Percentiles rank a stretch among this genome's conserved stretches.
Evolutionary conservation across 805 yeast genomes (phyloP).

Genomic region (Candida multigemmis): DNA sequence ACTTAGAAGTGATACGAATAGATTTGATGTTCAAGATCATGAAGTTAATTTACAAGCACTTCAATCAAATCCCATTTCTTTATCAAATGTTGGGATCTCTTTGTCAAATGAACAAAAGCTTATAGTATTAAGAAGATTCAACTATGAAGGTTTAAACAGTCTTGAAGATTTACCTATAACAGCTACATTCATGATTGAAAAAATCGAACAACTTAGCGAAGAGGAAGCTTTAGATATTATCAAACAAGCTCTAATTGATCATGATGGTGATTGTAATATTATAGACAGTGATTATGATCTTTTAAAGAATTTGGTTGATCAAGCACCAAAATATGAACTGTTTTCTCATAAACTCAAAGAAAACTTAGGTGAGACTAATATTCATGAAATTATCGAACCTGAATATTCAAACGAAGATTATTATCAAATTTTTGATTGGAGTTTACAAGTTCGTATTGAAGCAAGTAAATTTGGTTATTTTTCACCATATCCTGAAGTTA

Average conservation of each 20-base stretch:
- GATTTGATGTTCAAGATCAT: slow-evolving; percentile 6
- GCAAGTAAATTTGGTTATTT: slow-evolving; percentile 30
- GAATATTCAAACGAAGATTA: no score
- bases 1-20: slow-evolving; percentile 4
- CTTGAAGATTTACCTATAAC: slow-evolving; percentile 19
- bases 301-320: no score
- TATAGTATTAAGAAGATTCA: slow-evolving; percentile 15
- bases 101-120: slow-evolving; percentile 17
- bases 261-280: slow-evolving; percentile 40
- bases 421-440: slow-evolving; percentile 9
- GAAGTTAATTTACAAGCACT: slow-evolving; percentile 9
- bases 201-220: slow-evolving; percentile 21
- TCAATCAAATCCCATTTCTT: slow-evolving; percentile 12
- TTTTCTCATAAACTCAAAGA: no score
- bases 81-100: slow-evolving; percentile 15
- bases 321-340: no score
- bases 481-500: slow-evolving; percentile 56
- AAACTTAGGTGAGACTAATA: no score
- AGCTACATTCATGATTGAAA: slow-evolving; percentile 32
- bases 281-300: slow-evolving; percentile 26
- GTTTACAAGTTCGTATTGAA: slow-evolving; percentile 22
- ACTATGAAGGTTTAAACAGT: slow-evolving; percentile 14
- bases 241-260: slow-evolving; percentile 27
- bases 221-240: slow-evolving; percentile 34
- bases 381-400: no score